Evolutionary conservation across 1,139 yeast genomes (phyloP).

Genomic region (Saccharomycopsis phalli): DNA sequence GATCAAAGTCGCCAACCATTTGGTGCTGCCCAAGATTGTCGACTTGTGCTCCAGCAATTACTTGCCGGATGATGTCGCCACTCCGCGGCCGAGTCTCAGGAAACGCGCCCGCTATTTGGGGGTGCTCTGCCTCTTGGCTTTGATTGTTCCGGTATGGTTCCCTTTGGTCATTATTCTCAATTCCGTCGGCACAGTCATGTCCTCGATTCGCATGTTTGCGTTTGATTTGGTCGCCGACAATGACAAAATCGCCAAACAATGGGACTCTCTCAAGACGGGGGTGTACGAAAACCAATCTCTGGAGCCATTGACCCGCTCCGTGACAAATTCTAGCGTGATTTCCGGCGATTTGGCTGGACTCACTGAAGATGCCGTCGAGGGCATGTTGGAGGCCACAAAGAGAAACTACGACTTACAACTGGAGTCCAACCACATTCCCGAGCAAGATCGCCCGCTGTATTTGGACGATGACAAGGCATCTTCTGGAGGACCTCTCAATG

Average conservation of each 20-base stretch:
- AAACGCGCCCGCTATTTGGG: constrained; percentile 30
- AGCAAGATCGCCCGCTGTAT: background rate
- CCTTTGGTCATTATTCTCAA: constrained; percentile 43
- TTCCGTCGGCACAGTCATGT: constrained; percentile 29
- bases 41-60: constrained; percentile 36
- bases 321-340: constrained; percentile 10
- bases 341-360: constrained; percentile 24
- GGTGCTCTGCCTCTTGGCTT: constrained; percentile 28
- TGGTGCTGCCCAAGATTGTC: constrained; percentile 45
- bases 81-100: constrained; percentile 24
- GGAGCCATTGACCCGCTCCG: constrained; percentile 29
- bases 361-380: constrained; percentile 27
- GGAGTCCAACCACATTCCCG: constrained; percentile 10
- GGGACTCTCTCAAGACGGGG: constrained; percentile 1
- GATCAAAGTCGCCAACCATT: constrained; percentile 18
- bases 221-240: constrained; percentile 21
- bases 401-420: constrained; percentile 21
- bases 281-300: constrained; percentile 4
- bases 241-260: constrained; percentile 21
- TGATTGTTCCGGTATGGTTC: constrained; percentile 45
- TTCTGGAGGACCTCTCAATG: constrained; percentile 13
- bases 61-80: constrained; percentile 10
- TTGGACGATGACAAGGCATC: constrained; percentile 1
- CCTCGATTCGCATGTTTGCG: constrained; percentile 22
- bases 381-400: constrained; percentile 23